Conservation (phyloP, 208 protist species). For the Leptomonas seymouri region DNA sequence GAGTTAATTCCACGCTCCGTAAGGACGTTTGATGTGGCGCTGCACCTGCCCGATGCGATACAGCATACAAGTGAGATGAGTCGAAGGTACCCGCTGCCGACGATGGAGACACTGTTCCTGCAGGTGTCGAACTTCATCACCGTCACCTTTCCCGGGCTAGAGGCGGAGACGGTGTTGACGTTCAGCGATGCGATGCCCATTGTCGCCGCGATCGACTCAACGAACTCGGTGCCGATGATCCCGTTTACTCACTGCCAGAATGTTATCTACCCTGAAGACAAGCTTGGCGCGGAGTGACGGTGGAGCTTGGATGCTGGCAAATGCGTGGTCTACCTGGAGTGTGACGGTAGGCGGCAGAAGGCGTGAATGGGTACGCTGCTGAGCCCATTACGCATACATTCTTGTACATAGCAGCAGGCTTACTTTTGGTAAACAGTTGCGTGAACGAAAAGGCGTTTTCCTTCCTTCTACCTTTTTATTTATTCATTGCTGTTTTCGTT, state of each 20-base stretch:
- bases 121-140: conserved; percentile 26
- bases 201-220: conserved; percentile 25
- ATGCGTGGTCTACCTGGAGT: too few relatives aligned
- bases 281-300: conserved; percentile 22
- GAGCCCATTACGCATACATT: too few relatives aligned
- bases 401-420: too few relatives aligned
- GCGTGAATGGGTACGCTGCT: too few relatives aligned
- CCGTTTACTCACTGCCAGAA: conserved; percentile 25
- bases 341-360: too few relatives aligned
- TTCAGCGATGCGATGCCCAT: conserved; percentile 27
- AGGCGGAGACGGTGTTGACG: conserved; percentile 15
- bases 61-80: conserved; percentile 2
- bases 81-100: conserved; percentile 14
- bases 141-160: conserved; percentile 27
- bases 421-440: neutral
- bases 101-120: conserved; percentile 31
- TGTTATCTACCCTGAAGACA: conserved; percentile 30
- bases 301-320: too few relatives aligned
- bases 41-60: conserved; percentile 18
- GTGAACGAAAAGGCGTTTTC: too few relatives aligned
- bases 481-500: conserved; percentile 1
- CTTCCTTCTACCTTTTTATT: conserved; percentile 1
- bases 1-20: conserved; percentile 15
- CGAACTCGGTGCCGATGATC: conserved; percentile 14
- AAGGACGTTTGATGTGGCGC: conserved; percentile 5